Evolutionary conservation across 2,329 filamentous ascomycete species (phyloP), one percentile per base, ranked within the genome.

Genomic region (Dothideomycetes sp.): DNA sequence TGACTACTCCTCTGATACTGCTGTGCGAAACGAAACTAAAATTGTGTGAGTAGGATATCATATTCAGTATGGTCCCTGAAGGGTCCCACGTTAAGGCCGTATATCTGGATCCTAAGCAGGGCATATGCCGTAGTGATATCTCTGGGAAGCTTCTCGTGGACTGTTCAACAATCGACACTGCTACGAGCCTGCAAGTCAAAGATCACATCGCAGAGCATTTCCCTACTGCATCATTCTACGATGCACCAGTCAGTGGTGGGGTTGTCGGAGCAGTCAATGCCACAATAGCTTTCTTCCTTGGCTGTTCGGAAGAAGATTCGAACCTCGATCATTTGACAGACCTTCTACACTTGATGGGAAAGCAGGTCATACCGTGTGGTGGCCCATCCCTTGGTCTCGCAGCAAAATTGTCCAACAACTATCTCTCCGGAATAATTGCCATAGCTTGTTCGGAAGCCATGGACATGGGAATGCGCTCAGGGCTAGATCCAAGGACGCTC

Each of bases 401-500:
- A 0, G 72, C 74, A 0, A 79, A 78, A 54, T 56, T 78, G 4
- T 73, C 66, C 40, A 79, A 79, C 50, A 79, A 79, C 48, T 79
- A 79, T 52, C 63, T 70, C 36, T 74, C 68, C 0, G 73, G 71
- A 1, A 58, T 76, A 16, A 77, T 78, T 42, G 68, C 73, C 4
- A 73, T 79, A 38, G 73, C 73, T 0, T 66, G 62, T 32, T 64
- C 70, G 1, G 75, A 79, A 52, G 72, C 73, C 1, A 69, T 78
- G 61, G 69, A 76, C 43, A 73, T 79, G 53, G 73, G 73, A 1
- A 78, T 79, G 60, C 57, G 63, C 1, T 65, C 69, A 4, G 73
- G 75, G 0, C 58, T 79, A 40, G 70, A 77, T 44, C 70, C 73
- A 0, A 54, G 66, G 4, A 63, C 72, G 3, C 58, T 78, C 17